phyloP scores from a whole-genome alignment of 2,329 filamentous ascomycete genomes.

The Plectosphaerella plurivora region DNA sequence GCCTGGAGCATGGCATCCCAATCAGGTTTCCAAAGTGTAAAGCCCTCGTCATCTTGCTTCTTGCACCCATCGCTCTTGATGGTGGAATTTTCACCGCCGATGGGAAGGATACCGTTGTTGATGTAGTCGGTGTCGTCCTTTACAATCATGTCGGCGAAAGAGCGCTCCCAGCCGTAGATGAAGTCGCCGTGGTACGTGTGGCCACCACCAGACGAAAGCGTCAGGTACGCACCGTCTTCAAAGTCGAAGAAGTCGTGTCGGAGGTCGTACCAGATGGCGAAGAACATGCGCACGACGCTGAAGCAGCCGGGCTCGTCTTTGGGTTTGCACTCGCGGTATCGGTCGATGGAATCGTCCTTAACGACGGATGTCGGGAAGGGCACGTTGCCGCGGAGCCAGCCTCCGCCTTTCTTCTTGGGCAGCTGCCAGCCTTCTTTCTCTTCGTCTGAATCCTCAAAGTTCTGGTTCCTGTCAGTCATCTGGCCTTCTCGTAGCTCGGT shows the following conservation, averaged over 20 bases:
- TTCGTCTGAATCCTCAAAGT: neutral
- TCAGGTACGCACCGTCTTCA: slow-evolving; percentile 1
- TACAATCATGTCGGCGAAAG: slow-evolving; percentile 1
- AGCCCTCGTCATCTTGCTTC: neutral
- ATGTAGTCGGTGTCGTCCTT: slow-evolving; percentile 1
- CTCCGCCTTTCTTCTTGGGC: neutral
- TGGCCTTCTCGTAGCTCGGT: no score
- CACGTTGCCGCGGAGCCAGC: slow-evolving; percentile 3
- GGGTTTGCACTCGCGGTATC: neutral
- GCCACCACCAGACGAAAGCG: slow-evolving; percentile 1
- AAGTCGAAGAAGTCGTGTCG: slow-evolving; percentile 1
- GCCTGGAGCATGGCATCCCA: slow-evolving; percentile 1
- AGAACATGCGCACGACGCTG: slow-evolving; percentile 1
- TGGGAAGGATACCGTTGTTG: neutral
- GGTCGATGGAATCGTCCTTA: slow-evolving; percentile 1
- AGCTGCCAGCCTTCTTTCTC: slow-evolving; percentile 3
- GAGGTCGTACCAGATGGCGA: slow-evolving; percentile 3
- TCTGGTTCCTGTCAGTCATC: neutral
- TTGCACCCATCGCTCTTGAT: neutral
- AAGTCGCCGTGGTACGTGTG: slow-evolving; percentile 3
- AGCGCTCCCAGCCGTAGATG: slow-evolving; percentile 2
- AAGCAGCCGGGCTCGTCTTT: slow-evolving; percentile 1
- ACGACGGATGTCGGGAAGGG: slow-evolving; percentile 1
- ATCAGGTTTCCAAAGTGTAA: neutral
- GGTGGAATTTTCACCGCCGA: neutral